Base-by-base conservation (phyloP, 148 eudicot species). In the Camellia lanceoleosa region DNA sequence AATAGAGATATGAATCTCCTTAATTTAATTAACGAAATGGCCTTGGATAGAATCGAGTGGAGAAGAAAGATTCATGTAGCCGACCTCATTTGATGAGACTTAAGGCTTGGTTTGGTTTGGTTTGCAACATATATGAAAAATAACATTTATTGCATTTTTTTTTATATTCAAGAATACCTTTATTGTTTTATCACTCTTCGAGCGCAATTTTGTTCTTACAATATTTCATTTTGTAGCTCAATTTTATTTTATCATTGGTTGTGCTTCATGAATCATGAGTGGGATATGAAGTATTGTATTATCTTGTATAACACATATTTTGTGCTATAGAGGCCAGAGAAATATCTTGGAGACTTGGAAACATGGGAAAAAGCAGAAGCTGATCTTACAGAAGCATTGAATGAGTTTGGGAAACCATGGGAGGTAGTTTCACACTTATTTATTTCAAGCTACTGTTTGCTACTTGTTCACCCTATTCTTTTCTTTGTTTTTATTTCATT, bases 331-430 rank as follows among this genome's bases (percentile, higher is more conserved):
- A 94, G 99, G 90, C 98, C 99, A 51, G 99, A 97, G 83, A 94
- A 94, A 69, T 94, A 85, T 85, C 93, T 97, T 68, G 99, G 99
- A 54, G 99, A 94, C 41, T 12, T 89, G 14, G 89, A 84, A 83
- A 86, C 94, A 72, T 97, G 99, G 99, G 89, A 97, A 7, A 90
- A 86, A 81, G 99, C 99, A 8, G 99, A 97, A 86, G 89, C 93
- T 82, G 93, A 93, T 70, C 98, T 97, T 54, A 82, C 89, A 59
- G 97, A 94, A 87, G 99, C 97, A 79, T 75, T 97, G 68, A 84
- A 97, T 80, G 99, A 97, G 82, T 97, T 85, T 85, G 98, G 97
- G 51, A 89, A 92, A 78, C 91, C 93, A 8, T 97, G 99, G 99
- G 89, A 94, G 99, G 99, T 96, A 80, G 76, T 62, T 11, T 56